phyloP scores from a whole-genome alignment of 164 flowering plant genomes.

The Vitis riparia region DNA sequence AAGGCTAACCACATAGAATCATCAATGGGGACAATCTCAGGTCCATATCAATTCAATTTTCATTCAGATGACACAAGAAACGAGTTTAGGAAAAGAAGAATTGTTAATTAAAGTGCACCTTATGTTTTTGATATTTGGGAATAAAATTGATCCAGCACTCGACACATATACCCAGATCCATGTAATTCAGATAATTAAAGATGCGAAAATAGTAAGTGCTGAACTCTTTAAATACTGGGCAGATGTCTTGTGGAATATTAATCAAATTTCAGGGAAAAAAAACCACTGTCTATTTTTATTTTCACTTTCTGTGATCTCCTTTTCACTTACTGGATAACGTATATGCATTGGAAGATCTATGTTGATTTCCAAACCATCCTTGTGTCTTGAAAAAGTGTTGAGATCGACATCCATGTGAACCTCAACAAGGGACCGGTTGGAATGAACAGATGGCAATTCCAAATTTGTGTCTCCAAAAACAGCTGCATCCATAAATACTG shows the following conservation, averaged over 20 bases:
- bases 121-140: too few species aligned
- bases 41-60: too few species aligned
- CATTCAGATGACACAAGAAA: too few species aligned
- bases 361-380: slow-evolving; percentile 36
- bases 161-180: neutral
- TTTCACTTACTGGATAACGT: slow-evolving; percentile 72
- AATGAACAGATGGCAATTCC: slow-evolving; percentile 61
- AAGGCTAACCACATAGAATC: too few species aligned
- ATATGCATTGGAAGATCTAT: slow-evolving; percentile 83
- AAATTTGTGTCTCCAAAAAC: slow-evolving; percentile 93
- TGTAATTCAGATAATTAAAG: neutral
- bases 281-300: neutral
- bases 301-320: neutral
- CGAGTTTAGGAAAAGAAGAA: too few species aligned
- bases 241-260: neutral
- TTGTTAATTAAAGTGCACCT: too few species aligned
- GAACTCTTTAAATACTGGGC: neutral
- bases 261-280: neutral
- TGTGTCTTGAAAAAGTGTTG: slow-evolving; percentile 17
- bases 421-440: slow-evolving; percentile 74
- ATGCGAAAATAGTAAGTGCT: neutral
- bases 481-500: slow-evolving; percentile 62
- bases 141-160: neutral
- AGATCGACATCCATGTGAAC: slow-evolving; percentile 52
- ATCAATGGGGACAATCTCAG: too few species aligned